Percentiles rank a stretch among this genome's conserved stretches.
Conservation (phyloP, 225 moss, liverwort and hornwort species). For the Physcomitrium patens region DNA sequence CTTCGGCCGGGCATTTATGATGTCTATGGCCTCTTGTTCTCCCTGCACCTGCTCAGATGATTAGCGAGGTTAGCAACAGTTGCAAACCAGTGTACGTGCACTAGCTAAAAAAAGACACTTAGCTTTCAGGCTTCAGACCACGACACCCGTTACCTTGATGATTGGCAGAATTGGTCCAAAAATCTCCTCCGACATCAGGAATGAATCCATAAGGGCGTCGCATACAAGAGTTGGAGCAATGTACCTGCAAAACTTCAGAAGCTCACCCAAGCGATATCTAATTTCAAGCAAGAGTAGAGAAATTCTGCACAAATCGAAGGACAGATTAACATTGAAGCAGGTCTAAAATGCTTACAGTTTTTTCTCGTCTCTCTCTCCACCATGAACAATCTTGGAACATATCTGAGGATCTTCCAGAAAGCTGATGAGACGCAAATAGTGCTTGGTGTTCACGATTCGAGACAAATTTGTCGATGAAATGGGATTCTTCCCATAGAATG, state of each 20-base stretch:
- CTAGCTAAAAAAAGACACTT: not conserved
- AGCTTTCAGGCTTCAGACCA: not conserved
- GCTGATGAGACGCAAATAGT: slow-evolving; percentile 38
- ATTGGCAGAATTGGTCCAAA: slow-evolving; percentile 60
- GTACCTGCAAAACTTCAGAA: slow-evolving; percentile 25
- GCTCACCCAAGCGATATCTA: not conserved
- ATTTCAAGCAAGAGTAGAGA: not conserved
- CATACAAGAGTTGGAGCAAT: slow-evolving; percentile 53
- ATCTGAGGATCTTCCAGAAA: slow-evolving; percentile 46
- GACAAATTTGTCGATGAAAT: slow-evolving; percentile 41
- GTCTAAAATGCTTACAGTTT: slow-evolving; percentile 29
- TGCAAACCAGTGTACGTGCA: not conserved
- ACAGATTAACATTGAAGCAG: not conserved
- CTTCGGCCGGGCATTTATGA: slow-evolving; percentile 68
- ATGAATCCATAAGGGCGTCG: slow-evolving; percentile 37
- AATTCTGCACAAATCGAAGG: not conserved
- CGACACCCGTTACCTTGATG: slow-evolving; percentile 38
- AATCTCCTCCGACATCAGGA: slow-evolving; percentile 57
- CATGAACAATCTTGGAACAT: slow-evolving; percentile 48
- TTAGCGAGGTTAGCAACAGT: slow-evolving; percentile 20
- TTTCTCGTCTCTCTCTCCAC: slow-evolving; percentile 46
- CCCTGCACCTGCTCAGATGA: slow-evolving; percentile 64
- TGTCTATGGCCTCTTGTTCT: slow-evolving; percentile 60
- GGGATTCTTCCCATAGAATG: slow-evolving; percentile 58
- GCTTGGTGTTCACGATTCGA: slow-evolving; percentile 50